Evolutionary conservation across 2,329 filamentous ascomycete species (phyloP).

Genomic region (Leptosphaerulina australis): DNA sequence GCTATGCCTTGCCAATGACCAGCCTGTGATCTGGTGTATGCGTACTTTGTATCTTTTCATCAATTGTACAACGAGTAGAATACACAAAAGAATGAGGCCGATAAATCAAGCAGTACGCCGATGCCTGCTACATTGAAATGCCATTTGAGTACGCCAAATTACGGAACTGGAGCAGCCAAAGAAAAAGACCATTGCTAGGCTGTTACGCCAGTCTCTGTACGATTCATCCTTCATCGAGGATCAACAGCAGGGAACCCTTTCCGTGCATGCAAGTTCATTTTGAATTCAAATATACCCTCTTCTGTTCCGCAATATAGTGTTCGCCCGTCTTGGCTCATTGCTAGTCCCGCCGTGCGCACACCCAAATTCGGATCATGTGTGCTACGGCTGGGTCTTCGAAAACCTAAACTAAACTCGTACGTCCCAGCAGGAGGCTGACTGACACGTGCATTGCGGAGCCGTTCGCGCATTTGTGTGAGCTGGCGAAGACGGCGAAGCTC

Average conservation of each 20-base stretch:
- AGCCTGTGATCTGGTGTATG: background rate
- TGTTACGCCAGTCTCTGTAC: background rate
- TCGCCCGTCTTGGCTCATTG: constrained; percentile 56
- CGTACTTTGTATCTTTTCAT: background rate
- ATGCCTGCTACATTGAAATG: constrained; percentile 6
- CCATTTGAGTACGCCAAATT: background rate
- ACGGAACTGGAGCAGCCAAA: background rate
- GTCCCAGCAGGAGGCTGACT: constrained; percentile 30
- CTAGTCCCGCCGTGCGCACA: constrained; percentile 55
- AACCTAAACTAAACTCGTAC: constrained; percentile 35
- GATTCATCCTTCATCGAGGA: constrained; percentile 35
- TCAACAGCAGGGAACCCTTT: constrained; percentile 56
- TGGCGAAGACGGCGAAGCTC: constrained; percentile 46
- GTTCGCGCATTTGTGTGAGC: constrained; percentile 46
- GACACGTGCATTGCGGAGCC: constrained; percentile 43
- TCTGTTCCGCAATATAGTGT: constrained; percentile 60
- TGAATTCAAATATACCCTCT: constrained; percentile 77
- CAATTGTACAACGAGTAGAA: background rate
- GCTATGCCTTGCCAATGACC: background rate
- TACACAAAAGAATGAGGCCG: background rate
- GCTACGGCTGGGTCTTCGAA: constrained; percentile 32
- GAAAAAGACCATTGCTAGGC: constrained; percentile 1
- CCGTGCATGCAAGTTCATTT: constrained; percentile 66
- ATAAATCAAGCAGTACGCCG: background rate
- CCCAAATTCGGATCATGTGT: constrained; percentile 45